phyloP scores from a whole-genome alignment of 139 green algal genomes.

The Picochlorum sp. region DNA sequence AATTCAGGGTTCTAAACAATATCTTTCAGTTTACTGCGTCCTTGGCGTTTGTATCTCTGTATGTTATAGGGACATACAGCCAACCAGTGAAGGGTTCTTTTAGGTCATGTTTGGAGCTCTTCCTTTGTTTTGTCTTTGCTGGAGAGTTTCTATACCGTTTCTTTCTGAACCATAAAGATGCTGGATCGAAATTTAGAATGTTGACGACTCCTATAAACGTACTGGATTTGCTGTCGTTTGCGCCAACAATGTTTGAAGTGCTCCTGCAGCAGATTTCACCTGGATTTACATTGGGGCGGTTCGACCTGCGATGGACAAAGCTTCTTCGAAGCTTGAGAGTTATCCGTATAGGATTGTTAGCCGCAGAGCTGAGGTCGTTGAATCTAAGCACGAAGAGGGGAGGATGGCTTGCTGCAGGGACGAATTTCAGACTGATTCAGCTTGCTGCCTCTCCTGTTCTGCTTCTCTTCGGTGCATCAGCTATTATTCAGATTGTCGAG shows the following conservation, averaged over 20 bases:
- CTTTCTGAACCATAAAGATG: slow-evolving; percentile 21
- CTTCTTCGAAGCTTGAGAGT: slow-evolving; percentile 64
- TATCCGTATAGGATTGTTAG: slow-evolving; percentile 57
- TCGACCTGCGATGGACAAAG: slow-evolving; percentile 66
- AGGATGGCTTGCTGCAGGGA: slow-evolving; percentile 38
- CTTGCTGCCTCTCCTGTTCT: slow-evolving; percentile 57
- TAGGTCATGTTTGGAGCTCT: slow-evolving; percentile 44
- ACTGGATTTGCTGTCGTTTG: slow-evolving; percentile 66
- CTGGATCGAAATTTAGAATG: slow-evolving; percentile 35
- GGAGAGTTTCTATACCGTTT: slow-evolving; percentile 48
- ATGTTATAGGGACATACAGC: slow-evolving; percentile 66
- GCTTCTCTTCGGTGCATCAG: slow-evolving; percentile 51
- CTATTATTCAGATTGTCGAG: slow-evolving; percentile 44
- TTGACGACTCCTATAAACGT: slow-evolving; percentile 33
- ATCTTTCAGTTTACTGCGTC: slow-evolving; percentile 29
- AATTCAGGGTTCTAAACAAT: background rate
- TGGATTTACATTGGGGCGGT: slow-evolving; percentile 18
- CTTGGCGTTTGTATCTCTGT: slow-evolving; percentile 67
- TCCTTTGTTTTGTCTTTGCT: slow-evolving; percentile 52
- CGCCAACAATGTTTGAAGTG: slow-evolving; percentile 50
- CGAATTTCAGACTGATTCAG: slow-evolving; percentile 62
- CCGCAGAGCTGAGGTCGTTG: slow-evolving; percentile 52
- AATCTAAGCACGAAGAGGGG: slow-evolving; percentile 37
- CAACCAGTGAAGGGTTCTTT: slow-evolving; percentile 29
- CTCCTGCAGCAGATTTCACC: slow-evolving; percentile 18